Evolutionary conservation across 2,329 filamentous ascomycete genomes (phyloP), one percentile per base, ranked within the genome.

Genomic region (Huntiella bhutanensis): DNA sequence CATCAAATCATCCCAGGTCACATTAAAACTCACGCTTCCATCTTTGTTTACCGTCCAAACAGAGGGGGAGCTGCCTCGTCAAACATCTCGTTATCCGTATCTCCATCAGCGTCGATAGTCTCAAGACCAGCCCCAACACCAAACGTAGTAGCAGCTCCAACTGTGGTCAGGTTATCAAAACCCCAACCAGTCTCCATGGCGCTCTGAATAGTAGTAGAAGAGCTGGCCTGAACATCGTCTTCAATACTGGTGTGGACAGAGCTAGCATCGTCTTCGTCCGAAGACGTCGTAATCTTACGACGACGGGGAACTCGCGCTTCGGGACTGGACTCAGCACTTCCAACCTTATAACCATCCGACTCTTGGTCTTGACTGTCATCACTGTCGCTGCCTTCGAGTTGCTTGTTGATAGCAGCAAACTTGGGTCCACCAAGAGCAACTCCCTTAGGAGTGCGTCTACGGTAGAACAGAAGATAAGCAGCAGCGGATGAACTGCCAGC

Each of bases 391-490:
- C 62, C 69, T 52, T 70, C 68, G 56, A 73, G 82, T 47, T 70
- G 67, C 45, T 77, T 71, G 46, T 83, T 67, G 43, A 94, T 76
- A 53, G 78, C 67, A 54, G 78, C 72, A 50, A 95, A 78, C 44
- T 72, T 72, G 39, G 78, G 70, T 19, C 87, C 87, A 48, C 91
- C 91, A 53, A 98, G 75, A 52, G 85, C 82, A 51, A 62, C 63
- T 13, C 41, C 41, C 7, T 41, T 41, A 5, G 73, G 69, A 4
- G 85, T 84, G 52, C 85, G 80, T 48, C 91, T 82, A 36, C 91
- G 83, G 64, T 98, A 98, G 68, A 98, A 98, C 33, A 98, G 70
- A 8, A 98, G 71, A 61, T 98, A 98, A 0, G 91, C 91, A 15
- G 82, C 79, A 12, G 73, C 64, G 4, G 83, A 82, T 4, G 93